phyloP scores from a whole-genome alignment of 2,329 filamentous ascomycete species.

The Calonectria montana region DNA sequence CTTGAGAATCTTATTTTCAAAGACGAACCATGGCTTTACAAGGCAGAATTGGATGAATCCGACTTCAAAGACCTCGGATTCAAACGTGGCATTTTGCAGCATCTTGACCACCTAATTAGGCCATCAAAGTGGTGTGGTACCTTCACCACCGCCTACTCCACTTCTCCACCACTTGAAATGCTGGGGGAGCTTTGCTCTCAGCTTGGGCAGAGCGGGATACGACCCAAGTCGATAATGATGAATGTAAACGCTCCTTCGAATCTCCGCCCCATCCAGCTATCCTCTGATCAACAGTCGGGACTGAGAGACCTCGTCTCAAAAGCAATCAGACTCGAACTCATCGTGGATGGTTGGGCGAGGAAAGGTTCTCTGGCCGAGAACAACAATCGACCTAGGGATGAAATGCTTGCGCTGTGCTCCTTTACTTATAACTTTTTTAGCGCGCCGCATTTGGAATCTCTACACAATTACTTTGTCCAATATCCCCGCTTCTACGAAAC shows the following conservation, averaged over 20 bases:
- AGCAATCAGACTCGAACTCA: neutral
- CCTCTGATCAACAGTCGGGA: neutral
- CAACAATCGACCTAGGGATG: neutral
- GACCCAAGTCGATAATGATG: neutral
- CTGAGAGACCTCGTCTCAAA: neutral
- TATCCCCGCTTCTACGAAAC: neutral
- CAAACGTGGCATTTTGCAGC: neutral
- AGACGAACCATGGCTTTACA: neutral
- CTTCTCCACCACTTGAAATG: neutral
- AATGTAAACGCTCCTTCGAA: neutral
- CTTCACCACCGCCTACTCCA: neutral
- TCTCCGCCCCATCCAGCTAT: neutral
- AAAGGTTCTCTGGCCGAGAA: neutral
- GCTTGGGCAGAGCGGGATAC: neutral
- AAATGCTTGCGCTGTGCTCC: neutral
- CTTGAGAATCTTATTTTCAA: neutral
- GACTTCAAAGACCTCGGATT: neutral
- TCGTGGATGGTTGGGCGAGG: neutral
- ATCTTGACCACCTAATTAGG: neutral
- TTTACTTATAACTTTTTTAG: neutral
- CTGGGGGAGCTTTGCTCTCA: neutral
- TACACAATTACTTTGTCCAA: neutral
- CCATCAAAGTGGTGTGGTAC: neutral
- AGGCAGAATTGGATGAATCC: neutral
- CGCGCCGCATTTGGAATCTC: neutral